Evolutionary conservation across 257 asterid species (phyloP).

Genomic region (Solanum sparsipilum): DNA sequence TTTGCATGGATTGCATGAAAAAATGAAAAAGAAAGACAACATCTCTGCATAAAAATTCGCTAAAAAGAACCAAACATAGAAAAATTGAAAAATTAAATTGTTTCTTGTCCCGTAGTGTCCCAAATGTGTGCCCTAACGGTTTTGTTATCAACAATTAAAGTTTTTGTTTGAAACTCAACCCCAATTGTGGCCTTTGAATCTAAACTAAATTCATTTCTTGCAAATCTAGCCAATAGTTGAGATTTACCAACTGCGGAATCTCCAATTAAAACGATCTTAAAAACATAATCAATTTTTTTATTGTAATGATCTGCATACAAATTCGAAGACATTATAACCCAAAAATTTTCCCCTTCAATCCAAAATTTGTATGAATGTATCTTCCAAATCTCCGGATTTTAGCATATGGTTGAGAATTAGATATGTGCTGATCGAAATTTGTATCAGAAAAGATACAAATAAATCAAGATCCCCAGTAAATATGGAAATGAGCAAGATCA

Average conservation of each 20-base stretch:
- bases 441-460: background rate
- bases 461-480: background rate
- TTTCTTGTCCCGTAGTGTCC: constrained; percentile 93
- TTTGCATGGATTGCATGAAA: background rate
- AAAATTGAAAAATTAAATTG: background rate
- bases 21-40: background rate
- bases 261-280: constrained; percentile 48
- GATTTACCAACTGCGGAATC: constrained; percentile 91
- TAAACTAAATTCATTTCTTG: constrained; percentile 72
- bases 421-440: background rate
- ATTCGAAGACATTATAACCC: constrained; percentile 52
- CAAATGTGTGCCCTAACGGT: constrained; percentile 88
- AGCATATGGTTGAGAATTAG: background rate
- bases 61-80: background rate
- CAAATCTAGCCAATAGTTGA: constrained; percentile 74
- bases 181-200: constrained; percentile 87
- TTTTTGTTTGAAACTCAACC: constrained; percentile 80
- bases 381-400: background rate
- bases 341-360: background rate
- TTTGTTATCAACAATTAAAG: constrained; percentile 55
- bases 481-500: background rate
- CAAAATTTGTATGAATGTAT: background rate
- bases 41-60: background rate
- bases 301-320: constrained; percentile 46
- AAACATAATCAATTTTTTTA: constrained; percentile 82